Base-by-base conservation (phyloP, 176 grass and related monocot species). In the Ensete glaucum region DNA sequence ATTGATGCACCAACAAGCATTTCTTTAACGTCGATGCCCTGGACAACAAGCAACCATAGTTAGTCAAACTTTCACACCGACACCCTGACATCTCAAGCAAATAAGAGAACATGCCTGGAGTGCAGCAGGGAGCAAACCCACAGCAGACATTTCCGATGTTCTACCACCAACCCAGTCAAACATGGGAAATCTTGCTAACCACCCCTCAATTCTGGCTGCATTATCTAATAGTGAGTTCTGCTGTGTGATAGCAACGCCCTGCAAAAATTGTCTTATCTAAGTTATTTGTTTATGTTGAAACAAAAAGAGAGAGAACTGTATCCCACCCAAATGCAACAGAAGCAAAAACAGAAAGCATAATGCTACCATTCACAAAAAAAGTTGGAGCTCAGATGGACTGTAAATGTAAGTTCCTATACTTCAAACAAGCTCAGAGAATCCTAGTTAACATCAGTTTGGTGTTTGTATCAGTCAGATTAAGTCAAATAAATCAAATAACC, bases 101-200 rank as follows among this genome's bases (percentile, higher is more conserved):
- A 56, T 72, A 67, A 49, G 17, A 58, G 54, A 70, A 82, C 66
- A 73, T 53, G 80, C 96, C 88, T 99, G 91, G 56, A 95, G 84
- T 67, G 96, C 86, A 81, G 96, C 96, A 81, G 96, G 91, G 78
- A 99, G 96, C 73, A 95, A 79, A 81, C 96, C 96, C 72, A 99
- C 96, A 73, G 91, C 91, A 75, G 96, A 99, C 88, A 99, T 85
- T 87, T 99, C 96, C 52, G 96, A 99, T 51, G 96, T 95, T 86
- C 96, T 89, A 24, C 96, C 96, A 86, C 96, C 96, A 58, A 95
- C 88, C 96, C 96, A 99, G 56, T 99, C 96, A 88, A 95, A 99
- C 96, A 99, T 99, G 50, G 96, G 91, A 88, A 99, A 99, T 71
- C 88, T 82, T 80, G 89, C 96, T 80, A 99, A 76, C 96, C 96